These are phyloP conservation scores for Leishmania major DNA, from an alignment of 208 protist species.

Conservation along the genomic window DNA sequence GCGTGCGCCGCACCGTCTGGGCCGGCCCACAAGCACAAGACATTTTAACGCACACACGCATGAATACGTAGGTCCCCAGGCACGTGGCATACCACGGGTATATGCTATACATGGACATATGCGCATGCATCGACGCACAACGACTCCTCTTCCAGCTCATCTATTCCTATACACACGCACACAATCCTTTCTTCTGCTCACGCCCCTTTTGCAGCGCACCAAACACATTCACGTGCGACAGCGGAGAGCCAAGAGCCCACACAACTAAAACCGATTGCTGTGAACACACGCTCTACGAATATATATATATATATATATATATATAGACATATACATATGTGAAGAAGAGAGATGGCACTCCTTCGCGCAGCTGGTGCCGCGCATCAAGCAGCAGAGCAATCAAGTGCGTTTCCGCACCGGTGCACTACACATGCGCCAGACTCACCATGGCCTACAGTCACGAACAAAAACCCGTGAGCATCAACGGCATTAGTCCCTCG, in stretches of 20 bases:
- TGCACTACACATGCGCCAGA: background rate
- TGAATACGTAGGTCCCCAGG: background rate
- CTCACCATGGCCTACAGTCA: background rate
- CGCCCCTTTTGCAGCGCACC: background rate
- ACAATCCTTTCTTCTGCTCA: background rate
- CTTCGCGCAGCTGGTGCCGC: background rate
- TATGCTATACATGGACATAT: background rate
- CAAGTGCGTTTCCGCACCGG: background rate
- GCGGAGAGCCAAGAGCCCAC: background rate
- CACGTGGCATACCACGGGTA: background rate
- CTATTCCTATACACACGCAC: background rate
- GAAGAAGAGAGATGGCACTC: background rate
- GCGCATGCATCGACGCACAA: background rate
- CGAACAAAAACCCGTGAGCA: background rate
- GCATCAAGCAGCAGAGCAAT: background rate
- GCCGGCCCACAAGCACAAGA: no score
- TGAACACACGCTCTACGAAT: background rate
- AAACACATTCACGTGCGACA: background rate
- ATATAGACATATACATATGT: no score
- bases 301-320: no score
- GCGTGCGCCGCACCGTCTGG: no score
- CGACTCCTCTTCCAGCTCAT: background rate
- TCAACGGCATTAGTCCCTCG: background rate
- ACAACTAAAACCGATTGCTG: background rate
- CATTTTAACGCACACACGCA: no score